Percentiles rank a stretch among this genome's conserved stretches.
These are phyloP conservation scores for Irpex lacteus DNA, from an alignment of 1,284 basidiomycete species.

Conservation along the genomic window DNA sequence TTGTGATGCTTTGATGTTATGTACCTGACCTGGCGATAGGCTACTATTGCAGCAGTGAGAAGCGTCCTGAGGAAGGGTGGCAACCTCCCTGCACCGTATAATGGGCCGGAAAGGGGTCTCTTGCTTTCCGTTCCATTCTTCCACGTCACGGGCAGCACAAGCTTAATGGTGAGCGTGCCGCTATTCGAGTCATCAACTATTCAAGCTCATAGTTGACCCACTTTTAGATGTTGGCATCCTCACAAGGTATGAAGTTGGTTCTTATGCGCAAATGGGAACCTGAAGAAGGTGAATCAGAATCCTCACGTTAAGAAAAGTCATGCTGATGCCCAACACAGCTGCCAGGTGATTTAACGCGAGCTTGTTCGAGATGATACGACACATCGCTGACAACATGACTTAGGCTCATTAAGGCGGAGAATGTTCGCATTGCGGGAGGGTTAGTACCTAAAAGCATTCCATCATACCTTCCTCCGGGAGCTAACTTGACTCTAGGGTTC, in stretches of 20 bases:
- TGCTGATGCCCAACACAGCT: neutral
- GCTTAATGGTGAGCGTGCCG: slow-evolving; percentile 38
- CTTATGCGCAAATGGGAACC: slow-evolving; percentile 59
- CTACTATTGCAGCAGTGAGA: slow-evolving; percentile 31
- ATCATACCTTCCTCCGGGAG: neutral
- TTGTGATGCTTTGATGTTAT: neutral
- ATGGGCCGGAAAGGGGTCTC: slow-evolving; percentile 42
- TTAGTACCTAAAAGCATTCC: slow-evolving; percentile 29
- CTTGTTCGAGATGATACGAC: neutral
- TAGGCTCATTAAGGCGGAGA: slow-evolving; percentile 46
- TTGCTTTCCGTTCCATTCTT: slow-evolving; percentile 51
- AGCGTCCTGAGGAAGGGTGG: slow-evolving; percentile 44
- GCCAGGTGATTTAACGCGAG: slow-evolving; percentile 2
- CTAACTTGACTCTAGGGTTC: slow-evolving; percentile 37
- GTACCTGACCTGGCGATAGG: slow-evolving; percentile 12
- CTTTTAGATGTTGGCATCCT: slow-evolving; percentile 40
- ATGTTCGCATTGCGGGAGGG: slow-evolving; percentile 47
- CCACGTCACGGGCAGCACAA: slow-evolving; percentile 62
- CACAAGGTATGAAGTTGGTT: slow-evolving; percentile 48
- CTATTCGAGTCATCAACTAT: neutral
- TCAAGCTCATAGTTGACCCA: neutral
- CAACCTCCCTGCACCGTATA: slow-evolving; percentile 23
- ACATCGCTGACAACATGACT: neutral
- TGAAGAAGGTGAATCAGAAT: slow-evolving; percentile 40
- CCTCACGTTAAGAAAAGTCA: neutral